These are phyloP conservation scores for Cladosporium oxysporum DNA, from an alignment of 2,329 filamentous ascomycete species.

Conservation along the genomic window DNA sequence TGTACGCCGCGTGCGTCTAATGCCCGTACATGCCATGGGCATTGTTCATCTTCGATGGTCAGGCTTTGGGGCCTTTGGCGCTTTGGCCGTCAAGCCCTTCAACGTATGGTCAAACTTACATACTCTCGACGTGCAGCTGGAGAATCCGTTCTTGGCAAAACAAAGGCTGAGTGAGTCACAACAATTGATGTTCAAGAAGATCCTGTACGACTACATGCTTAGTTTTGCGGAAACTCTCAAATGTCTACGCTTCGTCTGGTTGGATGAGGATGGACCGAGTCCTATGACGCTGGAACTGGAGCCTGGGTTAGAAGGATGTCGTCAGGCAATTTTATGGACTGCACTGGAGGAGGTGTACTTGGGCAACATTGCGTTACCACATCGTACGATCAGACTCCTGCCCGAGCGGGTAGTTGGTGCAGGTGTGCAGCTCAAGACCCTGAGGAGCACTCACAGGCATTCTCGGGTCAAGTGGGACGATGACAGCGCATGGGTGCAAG, in stretches of 20 bases:
- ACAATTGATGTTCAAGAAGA: conserved; percentile 32
- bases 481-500: conserved; percentile 24
- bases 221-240: conserved; percentile 33
- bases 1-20: conserved; percentile 28
- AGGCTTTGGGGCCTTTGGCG: conserved; percentile 30
- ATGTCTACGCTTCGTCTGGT: conserved; percentile 35
- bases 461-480: not conserved
- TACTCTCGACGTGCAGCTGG: conserved; percentile 33
- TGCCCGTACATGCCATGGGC: conserved; percentile 35
- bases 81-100: conserved; percentile 13
- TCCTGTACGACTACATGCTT: conserved; percentile 35
- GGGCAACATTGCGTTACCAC: conserved; percentile 27
- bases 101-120: conserved; percentile 31
- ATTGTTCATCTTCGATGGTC: conserved; percentile 38
- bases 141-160: conserved; percentile 28
- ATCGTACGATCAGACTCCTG: conserved; percentile 20
- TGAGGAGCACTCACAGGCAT: conserved; percentile 22
- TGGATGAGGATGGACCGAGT: conserved; percentile 33
- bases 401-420: conserved; percentile 18
- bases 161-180: conserved; percentile 28
- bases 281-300: conserved; percentile 32
- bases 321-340: conserved; percentile 26
- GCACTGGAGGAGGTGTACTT: conserved; percentile 30
- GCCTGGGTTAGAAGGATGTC: conserved; percentile 20
- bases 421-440: conserved; percentile 21